Base-by-base conservation (phyloP, 768 basidiomycete species). In the Termitomyces sp. region DNA sequence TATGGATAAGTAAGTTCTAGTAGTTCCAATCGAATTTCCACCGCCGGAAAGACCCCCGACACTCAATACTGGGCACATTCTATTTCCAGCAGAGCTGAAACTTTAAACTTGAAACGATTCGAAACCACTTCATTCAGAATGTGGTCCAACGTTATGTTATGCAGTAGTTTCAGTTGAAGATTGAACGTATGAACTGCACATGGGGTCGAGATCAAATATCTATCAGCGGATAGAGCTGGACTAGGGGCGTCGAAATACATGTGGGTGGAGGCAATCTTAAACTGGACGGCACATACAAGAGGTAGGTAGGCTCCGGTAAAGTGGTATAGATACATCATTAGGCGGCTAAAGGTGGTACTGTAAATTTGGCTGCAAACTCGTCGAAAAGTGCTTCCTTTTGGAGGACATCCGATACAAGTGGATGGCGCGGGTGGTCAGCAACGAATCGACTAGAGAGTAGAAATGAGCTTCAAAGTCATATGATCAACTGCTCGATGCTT, bases 381-480 rank as follows among this genome's bases (percentile, higher is more conserved):
- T 93, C 90, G 64, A 94, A 94, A 46, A 84, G 65, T 1, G 75
- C 76, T 1, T 81, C 79, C 72, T 89, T 91, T 48, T 76, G 69
- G 20, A 71, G 65, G n/a, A 91, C 71, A 59, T 91, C 88, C 9
- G 70, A 63, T 14, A 88, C 86, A 58, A 89, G 68, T n/a, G 89
- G 88, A 73, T 93, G 88, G 5, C 75, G 70, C 8, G 90, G 84
- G 62, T 87, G 77, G 59, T 84, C 74, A n/a, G 71, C 75, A 12
- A 59, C 64, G 33, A 83, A 71, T 64, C 73, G 74, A 32, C 79
- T 80, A 44, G 49, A 61, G 37, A 47, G 37, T 18, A 7, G 7
- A 24, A 53, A 66, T 58, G 36, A 55, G 49, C 39, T 22, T 24
- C 32, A 36, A 58, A 34, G n/a, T 24, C 39, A 56, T 48, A 9